Evolutionary conservation across 23 red algal species (phyloP).

Genomic region (Gracilaria gracilis): DNA sequence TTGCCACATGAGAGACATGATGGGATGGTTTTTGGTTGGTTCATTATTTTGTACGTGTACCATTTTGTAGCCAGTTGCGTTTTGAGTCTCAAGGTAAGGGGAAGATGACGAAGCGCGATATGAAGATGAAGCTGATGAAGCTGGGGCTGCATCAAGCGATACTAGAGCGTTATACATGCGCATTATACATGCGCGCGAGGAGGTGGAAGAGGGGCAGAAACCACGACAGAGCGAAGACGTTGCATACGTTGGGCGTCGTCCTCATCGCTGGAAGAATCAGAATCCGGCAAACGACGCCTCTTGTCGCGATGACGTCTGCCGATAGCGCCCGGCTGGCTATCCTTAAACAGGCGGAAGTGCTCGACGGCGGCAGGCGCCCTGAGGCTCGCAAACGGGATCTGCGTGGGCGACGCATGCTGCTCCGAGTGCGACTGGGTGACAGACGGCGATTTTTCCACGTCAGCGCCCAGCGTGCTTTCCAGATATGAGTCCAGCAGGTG

Average conservation of each 20-base stretch:
- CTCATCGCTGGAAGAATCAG: slow-evolving; percentile 33
- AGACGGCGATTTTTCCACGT: not conserved
- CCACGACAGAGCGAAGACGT: slow-evolving; percentile 31
- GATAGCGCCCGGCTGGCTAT: slow-evolving; percentile 43
- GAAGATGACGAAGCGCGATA: not conserved
- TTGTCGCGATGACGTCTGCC: slow-evolving; percentile 46
- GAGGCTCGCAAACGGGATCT: not conserved
- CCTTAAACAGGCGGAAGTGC: slow-evolving; percentile 40
- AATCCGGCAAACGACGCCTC: slow-evolving; percentile 39
- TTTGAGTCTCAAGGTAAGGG: too few relatives aligned
- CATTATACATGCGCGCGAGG: slow-evolving; percentile 30
- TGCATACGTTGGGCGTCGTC: slow-evolving; percentile 30
- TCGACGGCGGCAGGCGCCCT: slow-evolving; percentile 22
- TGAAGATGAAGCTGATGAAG: not conserved
- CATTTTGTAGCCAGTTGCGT: not conserved
- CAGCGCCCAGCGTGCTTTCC: slow-evolving; percentile 45
- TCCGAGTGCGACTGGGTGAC: not conserved
- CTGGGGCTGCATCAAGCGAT: not conserved
- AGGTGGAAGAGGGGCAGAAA: slow-evolving; percentile 22
- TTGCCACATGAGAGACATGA: too few relatives aligned
- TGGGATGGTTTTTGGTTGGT: not conserved
- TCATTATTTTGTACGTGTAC: not conserved
- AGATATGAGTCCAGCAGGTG: slow-evolving; percentile 42
- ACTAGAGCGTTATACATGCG: not conserved
- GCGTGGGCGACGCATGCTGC: not conserved